These are phyloP conservation scores for Ustanciosporium gigantosporum DNA, from an alignment of 1,284 basidiomycete genomes.

Conservation along the genomic window DNA sequence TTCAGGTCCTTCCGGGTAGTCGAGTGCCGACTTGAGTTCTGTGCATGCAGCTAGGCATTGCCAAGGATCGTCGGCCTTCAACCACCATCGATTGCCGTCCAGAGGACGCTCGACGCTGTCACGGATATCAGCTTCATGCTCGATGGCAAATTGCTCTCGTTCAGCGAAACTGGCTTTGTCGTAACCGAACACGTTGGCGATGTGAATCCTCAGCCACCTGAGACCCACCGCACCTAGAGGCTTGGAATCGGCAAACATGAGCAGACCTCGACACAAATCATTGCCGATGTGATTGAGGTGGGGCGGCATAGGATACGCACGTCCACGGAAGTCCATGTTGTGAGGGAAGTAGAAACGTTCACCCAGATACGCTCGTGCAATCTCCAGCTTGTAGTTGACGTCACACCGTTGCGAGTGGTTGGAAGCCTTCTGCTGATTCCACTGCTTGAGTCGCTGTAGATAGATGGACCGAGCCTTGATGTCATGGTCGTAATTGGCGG, in stretches of 20 bases:
- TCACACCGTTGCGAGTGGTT: constrained; percentile 84
- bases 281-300: constrained; percentile 96
- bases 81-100: constrained; percentile 67
- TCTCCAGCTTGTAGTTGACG: constrained; percentile 96
- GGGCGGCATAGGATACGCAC: constrained; percentile 94
- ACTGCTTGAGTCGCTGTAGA: constrained; percentile 69
- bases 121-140: constrained; percentile 75
- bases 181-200: constrained; percentile 89
- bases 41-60: constrained; percentile 91
- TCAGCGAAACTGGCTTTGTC: constrained; percentile 95
- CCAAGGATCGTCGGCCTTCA: constrained; percentile 90
- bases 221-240: constrained; percentile 79
- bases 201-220: constrained; percentile 86
- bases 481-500: constrained; percentile 71
- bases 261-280: constrained; percentile 85
- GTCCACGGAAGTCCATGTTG: constrained; percentile 96
- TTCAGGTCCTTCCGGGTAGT: constrained; percentile 70
- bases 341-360: constrained; percentile 93
- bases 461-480: constrained; percentile 71
- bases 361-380: constrained; percentile 83
- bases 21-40: constrained; percentile 75
- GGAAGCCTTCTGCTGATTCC: constrained; percentile 56
- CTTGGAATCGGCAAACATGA: constrained; percentile 81
- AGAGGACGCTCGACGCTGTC: constrained; percentile 75
- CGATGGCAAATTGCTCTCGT: constrained; percentile 77